These are phyloP conservation scores for Patellifolia procumbens DNA, from an alignment of 179 eudicot genomes.

Conservation along the genomic window DNA sequence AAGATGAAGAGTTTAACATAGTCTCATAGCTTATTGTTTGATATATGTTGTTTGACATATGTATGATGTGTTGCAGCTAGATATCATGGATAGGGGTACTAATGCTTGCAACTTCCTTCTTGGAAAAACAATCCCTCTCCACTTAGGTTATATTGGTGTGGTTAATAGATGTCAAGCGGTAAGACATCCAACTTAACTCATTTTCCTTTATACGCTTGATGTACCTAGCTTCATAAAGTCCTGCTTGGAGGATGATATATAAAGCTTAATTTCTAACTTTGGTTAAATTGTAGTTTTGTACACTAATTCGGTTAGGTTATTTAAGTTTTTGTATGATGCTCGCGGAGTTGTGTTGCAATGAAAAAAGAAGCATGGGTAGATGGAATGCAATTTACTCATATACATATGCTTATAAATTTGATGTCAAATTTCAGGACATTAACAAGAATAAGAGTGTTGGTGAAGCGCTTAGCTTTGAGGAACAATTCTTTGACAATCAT, in stretches of 20 bases:
- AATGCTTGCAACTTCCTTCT: conserved; percentile 36
- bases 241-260: neutral
- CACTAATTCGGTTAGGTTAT: neutral
- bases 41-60: neutral
- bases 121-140: conserved; percentile 40
- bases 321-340: neutral
- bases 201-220: neutral
- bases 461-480: conserved; percentile 39
- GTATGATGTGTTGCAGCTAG: conserved; percentile 28
- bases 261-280: neutral
- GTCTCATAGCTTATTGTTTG: neutral
- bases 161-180: conserved; percentile 47
- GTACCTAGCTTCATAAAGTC: neutral
- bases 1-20: too few species aligned
- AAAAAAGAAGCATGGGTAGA: neutral
- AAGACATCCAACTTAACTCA: neutral
- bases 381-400: neutral
- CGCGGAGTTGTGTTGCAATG: too few species aligned
- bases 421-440: conserved; percentile 35
- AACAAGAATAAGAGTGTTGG: conserved; percentile 32
- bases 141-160: conserved; percentile 41
- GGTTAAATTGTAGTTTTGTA: neutral
- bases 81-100: conserved; percentile 41
- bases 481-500: conserved; percentile 34
- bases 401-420: neutral